A percentile compares a stretch with the other conserved stretches of the same genome.
Evolutionary conservation across 1,284 basidiomycete genomes (phyloP).

Genomic region (Ganoderma meredithae): DNA sequence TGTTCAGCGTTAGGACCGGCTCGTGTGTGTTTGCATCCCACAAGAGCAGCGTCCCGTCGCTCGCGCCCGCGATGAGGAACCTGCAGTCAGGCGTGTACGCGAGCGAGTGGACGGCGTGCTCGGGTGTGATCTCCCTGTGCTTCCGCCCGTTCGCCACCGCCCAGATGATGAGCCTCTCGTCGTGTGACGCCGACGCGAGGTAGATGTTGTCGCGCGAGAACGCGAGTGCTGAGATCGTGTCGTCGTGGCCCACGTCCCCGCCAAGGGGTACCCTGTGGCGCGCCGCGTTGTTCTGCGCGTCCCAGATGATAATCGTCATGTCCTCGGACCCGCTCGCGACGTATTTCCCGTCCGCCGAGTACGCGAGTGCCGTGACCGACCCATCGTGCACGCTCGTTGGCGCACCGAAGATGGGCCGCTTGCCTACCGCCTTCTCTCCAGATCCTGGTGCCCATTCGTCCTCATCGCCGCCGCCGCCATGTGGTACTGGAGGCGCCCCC

Average conservation of each 20-base stretch:
- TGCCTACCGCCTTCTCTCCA: not conserved
- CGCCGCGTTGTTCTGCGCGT: constrained; percentile 9
- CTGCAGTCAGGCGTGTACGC: constrained; percentile 37
- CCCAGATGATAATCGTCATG: constrained; percentile 37
- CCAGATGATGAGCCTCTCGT: constrained; percentile 23
- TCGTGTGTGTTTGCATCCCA: constrained; percentile 33
- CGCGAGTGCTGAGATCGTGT: constrained; percentile 28
- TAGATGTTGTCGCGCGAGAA: constrained; percentile 33
- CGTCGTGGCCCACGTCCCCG: constrained; percentile 19
- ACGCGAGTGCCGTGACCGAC: constrained; percentile 29
- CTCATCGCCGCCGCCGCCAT: not conserved
- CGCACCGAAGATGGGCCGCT: not conserved
- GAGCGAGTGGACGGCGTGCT: constrained; percentile 27
- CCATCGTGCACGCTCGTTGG: constrained; percentile 12
- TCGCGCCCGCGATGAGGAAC: constrained; percentile 34
- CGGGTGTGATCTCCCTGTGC: constrained; percentile 12
- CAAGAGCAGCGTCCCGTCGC: constrained; percentile 32
- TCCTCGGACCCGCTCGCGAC: constrained; percentile 37
- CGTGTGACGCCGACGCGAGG: constrained; percentile 31
- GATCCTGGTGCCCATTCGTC: not conserved
- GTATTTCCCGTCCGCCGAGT: constrained; percentile 31
- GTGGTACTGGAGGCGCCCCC: not conserved
- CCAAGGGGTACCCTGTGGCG: constrained; percentile 10
- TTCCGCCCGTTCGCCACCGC: constrained; percentile 5
- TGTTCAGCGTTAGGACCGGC: constrained; percentile 7